These are phyloP conservation scores for Lobosporangium transversale DNA, from an alignment of 192 early-diverging fungal species.

Conservation along the genomic window DNA sequence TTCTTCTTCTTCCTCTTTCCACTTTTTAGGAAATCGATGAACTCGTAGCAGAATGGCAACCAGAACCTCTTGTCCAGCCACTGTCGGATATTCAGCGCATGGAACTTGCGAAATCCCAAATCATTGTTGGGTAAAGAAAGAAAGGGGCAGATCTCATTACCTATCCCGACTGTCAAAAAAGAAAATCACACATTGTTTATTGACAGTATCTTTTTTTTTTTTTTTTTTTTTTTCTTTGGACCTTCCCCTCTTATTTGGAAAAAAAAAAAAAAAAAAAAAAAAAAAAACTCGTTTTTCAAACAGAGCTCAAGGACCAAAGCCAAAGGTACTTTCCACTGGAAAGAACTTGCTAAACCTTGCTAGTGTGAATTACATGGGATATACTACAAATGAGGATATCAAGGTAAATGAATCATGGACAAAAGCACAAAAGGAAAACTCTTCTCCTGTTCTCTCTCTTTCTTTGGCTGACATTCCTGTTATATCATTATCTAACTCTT, in stretches of 20 bases:
- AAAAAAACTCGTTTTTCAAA: no score
- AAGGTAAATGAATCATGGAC: conserved; percentile 63
- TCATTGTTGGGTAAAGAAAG: conserved; percentile 68
- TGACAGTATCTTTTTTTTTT: no score
- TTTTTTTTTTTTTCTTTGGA: not conserved
- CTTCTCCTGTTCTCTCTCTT: no score
- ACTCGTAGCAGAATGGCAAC: conserved; percentile 94
- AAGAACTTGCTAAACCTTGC: conserved; percentile 83
- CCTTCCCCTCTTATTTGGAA: not conserved
- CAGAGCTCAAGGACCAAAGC: conserved; percentile 66
- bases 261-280: no score
- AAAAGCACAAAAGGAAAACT: no score
- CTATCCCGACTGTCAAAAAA: no score
- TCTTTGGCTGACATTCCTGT: no score
- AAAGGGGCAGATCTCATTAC: no score
- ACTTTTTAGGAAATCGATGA: conserved; percentile 89
- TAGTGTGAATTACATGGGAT: conserved; percentile 88
- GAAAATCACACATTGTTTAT: no score
- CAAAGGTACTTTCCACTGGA: conserved; percentile 67
- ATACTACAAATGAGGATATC: conserved; percentile 74
- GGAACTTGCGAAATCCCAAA: conserved; percentile 81
- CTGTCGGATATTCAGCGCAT: conserved; percentile 75
- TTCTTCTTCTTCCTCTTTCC: not conserved
- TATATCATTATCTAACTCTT: no score
- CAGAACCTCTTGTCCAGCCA: conserved; percentile 87